Conservation (phyloP, 495 filamentous ascomycete species). For the Penicillium robsamsonii region DNA sequence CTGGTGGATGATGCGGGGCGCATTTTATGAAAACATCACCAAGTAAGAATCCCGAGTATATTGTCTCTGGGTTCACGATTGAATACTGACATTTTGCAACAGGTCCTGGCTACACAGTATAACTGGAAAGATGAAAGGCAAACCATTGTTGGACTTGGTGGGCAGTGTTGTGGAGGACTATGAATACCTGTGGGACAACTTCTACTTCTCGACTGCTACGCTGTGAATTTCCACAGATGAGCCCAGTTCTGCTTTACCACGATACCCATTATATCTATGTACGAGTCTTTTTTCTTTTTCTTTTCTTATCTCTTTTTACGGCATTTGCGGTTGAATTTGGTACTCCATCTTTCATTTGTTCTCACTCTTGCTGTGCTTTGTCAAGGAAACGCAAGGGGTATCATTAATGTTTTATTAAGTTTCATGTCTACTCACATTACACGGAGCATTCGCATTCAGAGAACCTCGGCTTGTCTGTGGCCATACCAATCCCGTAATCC, state of each 20-base stretch:
- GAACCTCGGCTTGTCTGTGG: constrained; percentile 33
- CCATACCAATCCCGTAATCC: constrained; percentile 47
- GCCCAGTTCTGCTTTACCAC: constrained; percentile 15
- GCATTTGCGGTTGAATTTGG: constrained; percentile 2
- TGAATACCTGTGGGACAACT: constrained; percentile 96
- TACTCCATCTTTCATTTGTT: constrained; percentile 17
- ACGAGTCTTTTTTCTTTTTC: background rate
- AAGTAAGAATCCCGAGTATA: constrained; percentile 48
- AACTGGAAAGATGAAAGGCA: constrained; percentile 66
- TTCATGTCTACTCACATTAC: constrained; percentile 17
- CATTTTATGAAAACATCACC: constrained; percentile 92
- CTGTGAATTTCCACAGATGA: constrained; percentile 38
- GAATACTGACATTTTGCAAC: constrained; percentile 31
- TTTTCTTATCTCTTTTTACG: constrained; percentile 7
- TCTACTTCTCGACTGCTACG: constrained; percentile 81
- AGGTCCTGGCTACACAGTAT: constrained; percentile 60
- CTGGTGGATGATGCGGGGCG: constrained; percentile 95
- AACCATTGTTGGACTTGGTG: constrained; percentile 75
- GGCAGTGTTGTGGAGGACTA: constrained; percentile 89
- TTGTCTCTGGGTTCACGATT: background rate
- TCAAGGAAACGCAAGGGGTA: constrained; percentile 19
- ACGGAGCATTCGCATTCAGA: constrained; percentile 15
- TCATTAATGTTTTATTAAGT: constrained; percentile 27
- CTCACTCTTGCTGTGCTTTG: constrained; percentile 1
- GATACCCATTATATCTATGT: constrained; percentile 26